Base-by-base conservation (phyloP, 2,329 filamentous ascomycete species). In the Coniochaeta ligniaria region DNA sequence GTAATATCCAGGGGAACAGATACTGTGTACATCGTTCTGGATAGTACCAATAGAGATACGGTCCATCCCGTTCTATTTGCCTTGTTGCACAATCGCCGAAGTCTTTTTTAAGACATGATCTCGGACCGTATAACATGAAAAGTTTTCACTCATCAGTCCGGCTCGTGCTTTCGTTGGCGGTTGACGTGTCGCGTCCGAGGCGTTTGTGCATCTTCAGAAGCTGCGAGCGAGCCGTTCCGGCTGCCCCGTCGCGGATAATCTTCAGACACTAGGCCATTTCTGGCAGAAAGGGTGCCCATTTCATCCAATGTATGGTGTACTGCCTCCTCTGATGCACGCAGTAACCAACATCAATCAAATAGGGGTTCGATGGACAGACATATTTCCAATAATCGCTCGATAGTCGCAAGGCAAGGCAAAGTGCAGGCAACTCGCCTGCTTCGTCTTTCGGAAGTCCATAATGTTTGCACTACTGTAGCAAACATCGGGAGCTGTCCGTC, bases 161-260 rank as follows among this genome's bases (percentile, higher is more conserved):
- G 47, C 22, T 52, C 47, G 47, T 52, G 47, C 47, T 52, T 52
- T 52, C 24, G 47, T 52, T 31, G 47, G 47, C 24, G 47, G 28
- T 52, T 31, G 47, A n/a, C 47, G 47, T 52, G 47, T 52, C 47
- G 47, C 26, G 47, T 52, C 14, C 24, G 43, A 24, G n/a, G 24
- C 43, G 47, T 17, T 43, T 14, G 6, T 52, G 24, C 9, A n/a
- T 41, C 22, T 26, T 31, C 24, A 28, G 24, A 22, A 52, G 36
- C 24, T 55, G 38, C 31, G 28, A 36, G 58, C 60, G 60, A 62
- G 58, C 58, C 60, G 60, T 62, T 41, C 60, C 60, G 60, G 35
- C 31, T 43, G 58, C 50, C 58, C 58, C 60, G 58, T 60, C 56
- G 26, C 45, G 59, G 57, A 63, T 59, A 59, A 28, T 38, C 41